Percentiles rank a stretch among this genome's conserved stretches.
Evolutionary conservation across 805 yeast genomes (phyloP).

Genomic region (Blastobotrys terrestris): DNA sequence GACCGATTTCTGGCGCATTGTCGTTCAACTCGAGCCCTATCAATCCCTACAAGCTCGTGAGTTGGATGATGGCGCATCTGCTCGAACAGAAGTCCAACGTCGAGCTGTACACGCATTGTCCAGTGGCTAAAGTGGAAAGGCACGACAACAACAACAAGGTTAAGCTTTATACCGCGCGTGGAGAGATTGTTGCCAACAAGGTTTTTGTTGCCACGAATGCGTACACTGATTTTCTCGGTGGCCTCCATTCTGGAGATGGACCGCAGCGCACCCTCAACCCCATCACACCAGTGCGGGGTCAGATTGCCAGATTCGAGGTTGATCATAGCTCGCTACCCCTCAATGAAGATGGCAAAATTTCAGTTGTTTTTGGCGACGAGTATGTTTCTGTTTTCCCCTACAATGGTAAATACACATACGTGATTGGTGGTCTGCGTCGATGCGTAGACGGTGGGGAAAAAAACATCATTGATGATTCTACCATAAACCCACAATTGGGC

Average conservation of each 20-base stretch:
- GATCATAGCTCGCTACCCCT: constrained; percentile 1
- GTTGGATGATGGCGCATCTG: constrained; percentile 32
- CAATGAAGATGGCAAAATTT: constrained; percentile 5
- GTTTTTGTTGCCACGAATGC: constrained; percentile 38
- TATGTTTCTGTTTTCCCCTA: constrained; percentile 13
- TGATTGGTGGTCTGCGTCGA: constrained; percentile 17
- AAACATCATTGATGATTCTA: constrained; percentile 14
- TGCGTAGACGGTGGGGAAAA: constrained; percentile 11
- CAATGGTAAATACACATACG: background rate
- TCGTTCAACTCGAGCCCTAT: constrained; percentile 39
- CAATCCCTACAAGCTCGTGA: constrained; percentile 41
- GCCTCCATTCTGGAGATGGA: constrained; percentile 2
- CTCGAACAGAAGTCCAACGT: constrained; percentile 40
- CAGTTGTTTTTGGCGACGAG: constrained; percentile 15
- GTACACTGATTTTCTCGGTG: constrained; percentile 19
- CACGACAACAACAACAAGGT: background rate
- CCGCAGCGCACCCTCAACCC: constrained; percentile 3
- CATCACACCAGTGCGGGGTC: constrained; percentile 27
- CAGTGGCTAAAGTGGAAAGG: constrained; percentile 21
- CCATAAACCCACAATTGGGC: constrained; percentile 5
- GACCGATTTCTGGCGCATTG: constrained; percentile 21
- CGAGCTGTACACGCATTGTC: constrained; percentile 28
- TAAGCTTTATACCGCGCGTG: constrained; percentile 11
- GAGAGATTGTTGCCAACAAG: constrained; percentile 29
- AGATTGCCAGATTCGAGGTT: constrained; percentile 19